Evolutionary conservation across 2,329 filamentous ascomycete genomes (phyloP).

Genomic region (Paecilomyces variotii): DNA sequence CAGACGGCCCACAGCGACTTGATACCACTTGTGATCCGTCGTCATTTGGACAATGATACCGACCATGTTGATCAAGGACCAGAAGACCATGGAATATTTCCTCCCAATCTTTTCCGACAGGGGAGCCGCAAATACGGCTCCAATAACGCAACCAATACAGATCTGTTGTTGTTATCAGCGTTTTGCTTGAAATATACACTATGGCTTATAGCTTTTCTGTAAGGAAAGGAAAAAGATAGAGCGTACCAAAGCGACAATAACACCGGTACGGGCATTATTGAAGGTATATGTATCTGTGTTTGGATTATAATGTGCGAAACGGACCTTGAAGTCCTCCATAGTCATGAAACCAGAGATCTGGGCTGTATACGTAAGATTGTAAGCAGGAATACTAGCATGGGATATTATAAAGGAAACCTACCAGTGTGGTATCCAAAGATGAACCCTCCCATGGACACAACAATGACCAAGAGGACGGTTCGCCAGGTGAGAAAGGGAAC

Average conservation of each 20-base stretch:
- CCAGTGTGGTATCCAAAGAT: constrained; percentile 40
- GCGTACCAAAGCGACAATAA: constrained; percentile 38
- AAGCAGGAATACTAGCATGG: constrained; percentile 3
- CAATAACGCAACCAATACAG: constrained; percentile 38
- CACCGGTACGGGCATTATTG: constrained; percentile 36
- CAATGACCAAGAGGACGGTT: constrained; percentile 35
- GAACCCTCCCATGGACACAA: constrained; percentile 42
- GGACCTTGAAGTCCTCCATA: constrained; percentile 38
- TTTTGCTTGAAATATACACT: too few relatives aligned
- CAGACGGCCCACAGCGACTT: constrained; percentile 39
- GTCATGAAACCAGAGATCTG: constrained; percentile 40
- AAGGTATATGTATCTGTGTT: constrained; percentile 29
- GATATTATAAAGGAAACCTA: constrained; percentile 11
- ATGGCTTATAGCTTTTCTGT: neutral
- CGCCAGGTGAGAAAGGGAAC: constrained; percentile 36
- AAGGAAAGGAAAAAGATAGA: neutral
- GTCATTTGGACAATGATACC: constrained; percentile 42
- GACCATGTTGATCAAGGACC: constrained; percentile 38
- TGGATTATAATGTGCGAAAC: constrained; percentile 29
- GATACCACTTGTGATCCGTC: constrained; percentile 33
- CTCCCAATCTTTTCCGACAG: constrained; percentile 39
- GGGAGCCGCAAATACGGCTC: constrained; percentile 35
- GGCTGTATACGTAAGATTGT: constrained; percentile 16
- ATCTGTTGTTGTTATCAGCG: constrained; percentile 17
- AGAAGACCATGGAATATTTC: constrained; percentile 37